Base-by-base conservation (phyloP, 2,329 filamentous ascomycete genomes). In the Aspergillus spinulosporus region DNA sequence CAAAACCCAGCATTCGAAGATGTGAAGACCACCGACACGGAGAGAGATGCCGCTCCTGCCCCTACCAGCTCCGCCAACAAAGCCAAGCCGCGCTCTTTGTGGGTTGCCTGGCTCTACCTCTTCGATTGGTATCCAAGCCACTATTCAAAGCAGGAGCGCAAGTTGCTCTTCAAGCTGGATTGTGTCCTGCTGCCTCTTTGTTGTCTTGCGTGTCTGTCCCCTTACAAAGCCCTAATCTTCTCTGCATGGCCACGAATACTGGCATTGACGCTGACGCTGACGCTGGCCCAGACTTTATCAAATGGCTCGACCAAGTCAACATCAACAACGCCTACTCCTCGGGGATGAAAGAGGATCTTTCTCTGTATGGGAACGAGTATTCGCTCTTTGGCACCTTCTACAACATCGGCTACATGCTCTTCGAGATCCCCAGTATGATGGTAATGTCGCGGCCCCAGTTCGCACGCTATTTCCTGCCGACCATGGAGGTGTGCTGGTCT, bases 301-400 rank as follows among this genome's bases (percentile, higher is more conserved):
- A 81, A 58, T 66, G 67, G 67, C 72, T 80, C 9, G 78, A 80
- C 60, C 68, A 72, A 52, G 74, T 72, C 55, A 77, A 79, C 57
- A 67, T 80, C 44, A 74, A 75, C 57, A 80, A 80, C 58, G 79
- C 79, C 1, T 81, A 68, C 52, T 62, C 68, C 12, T 66, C 64
- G 3, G 68, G 68, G 40, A 69, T 69, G 67, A 64, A 65, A 57
- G 64, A 69, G 59, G 67, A 68, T 21, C 60, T 71, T 6, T 43
- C 61, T 11, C 63, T 70, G 32, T 47, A 58, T 7, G 67, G 68
- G 0, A 68, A 66, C 28, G 54, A 70, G 44, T 60, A 61, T 43
- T 59, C 59, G 15, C 53, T 56, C 21, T 57, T 64, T 21, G 59
- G 46, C 1, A 64, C 60, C 3, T 60, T 61, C 49, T 65, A 56